A percentile compares a stretch with the other conserved stretches of the same genome.
Evolutionary conservation across 2,329 filamentous ascomycete species (phyloP).

Genomic region (Calcarisporium arbuscula): DNA sequence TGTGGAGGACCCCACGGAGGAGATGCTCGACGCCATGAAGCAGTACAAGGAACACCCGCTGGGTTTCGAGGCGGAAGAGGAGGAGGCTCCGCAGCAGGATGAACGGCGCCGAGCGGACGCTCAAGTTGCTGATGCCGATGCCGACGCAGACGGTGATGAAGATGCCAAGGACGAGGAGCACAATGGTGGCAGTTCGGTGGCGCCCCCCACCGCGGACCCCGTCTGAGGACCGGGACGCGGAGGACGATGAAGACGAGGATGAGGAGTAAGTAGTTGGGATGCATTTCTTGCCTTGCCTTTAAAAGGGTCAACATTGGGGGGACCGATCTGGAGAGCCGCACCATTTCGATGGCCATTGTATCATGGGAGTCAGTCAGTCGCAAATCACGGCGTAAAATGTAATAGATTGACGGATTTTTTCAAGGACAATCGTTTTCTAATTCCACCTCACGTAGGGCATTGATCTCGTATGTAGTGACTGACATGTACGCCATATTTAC

Average conservation of each 20-base stretch:
- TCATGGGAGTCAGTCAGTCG: no score
- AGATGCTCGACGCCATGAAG: constrained; percentile 44
- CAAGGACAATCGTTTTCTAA: no score
- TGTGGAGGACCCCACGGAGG: constrained; percentile 49
- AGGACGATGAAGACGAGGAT: constrained; percentile 36
- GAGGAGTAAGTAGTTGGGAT: constrained; percentile 13
- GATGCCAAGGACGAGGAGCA: constrained; percentile 20
- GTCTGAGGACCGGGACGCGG: constrained; percentile 33
- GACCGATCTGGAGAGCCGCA: no score
- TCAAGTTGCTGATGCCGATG: constrained; percentile 20
- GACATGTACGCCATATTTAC: no score
- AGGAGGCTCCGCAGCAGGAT: constrained; percentile 24
- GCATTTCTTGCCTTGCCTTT: no score
- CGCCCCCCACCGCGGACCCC: constrained; percentile 19
- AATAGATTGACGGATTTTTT: no score
- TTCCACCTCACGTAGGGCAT: no score
- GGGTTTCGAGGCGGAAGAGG: constrained; percentile 36
- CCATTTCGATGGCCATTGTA: no score
- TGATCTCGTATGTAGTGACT: no score
- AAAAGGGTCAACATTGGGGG: no score
- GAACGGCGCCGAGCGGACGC: constrained; percentile 6
- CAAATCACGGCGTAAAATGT: no score
- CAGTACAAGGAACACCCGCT: constrained; percentile 48
- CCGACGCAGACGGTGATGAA: constrained; percentile 22
- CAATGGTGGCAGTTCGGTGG: constrained; percentile 14